Base-by-base conservation (phyloP, 352 stramenopile genomes). In the Globisporangium lucens region DNA sequence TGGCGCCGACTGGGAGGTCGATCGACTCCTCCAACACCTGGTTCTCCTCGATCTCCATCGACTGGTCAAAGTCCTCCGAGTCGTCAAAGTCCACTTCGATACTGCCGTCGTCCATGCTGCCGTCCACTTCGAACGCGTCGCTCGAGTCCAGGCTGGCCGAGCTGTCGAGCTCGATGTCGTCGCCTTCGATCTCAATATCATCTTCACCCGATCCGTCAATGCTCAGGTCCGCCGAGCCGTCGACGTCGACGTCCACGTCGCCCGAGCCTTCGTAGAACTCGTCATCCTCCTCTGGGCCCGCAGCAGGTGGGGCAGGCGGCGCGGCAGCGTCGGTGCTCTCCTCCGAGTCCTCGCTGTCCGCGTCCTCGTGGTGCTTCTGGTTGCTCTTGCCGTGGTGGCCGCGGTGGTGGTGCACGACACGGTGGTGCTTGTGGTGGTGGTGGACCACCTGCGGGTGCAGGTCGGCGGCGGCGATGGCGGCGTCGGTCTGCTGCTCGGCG, bases 1-100 rank as follows among this genome's bases (percentile, higher is more conserved):
- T 82, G 62, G 73, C 80, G 4, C 75, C 76, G 30, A 70, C 55
- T 4, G 76, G 78, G 30, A 86, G 65, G n/a, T 88, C 80, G 38
- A 88, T 85, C 52, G 71, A 51, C 67, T 86, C 72, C 29, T 85
- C 75, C 20, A 85, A 61, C 8, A 72, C 53, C 56, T 85, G 72
- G 58, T 80, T 60, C 3, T 74, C 62, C 6, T 73, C 63, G 20
- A 85, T 73, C 30, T 86, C 78, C n/a, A 88, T 65, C 27, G 80
- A 78, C 75, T 83, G 72, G 49, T 63, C 75, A 63, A 76, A 85
- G 59, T 84, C 77, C 65, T 88, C 76, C 33, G 74, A 75, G 63
- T 85, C 73, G 24, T 74, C 68, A 27, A 84, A 70, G 17, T 83
- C 76, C 46, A 86, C 22, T 56, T 81, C 73, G 47, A 82, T 70